Evolutionary conservation across 306 rosid genomes (phyloP).

Genomic region (Calophaca sinica): DNA sequence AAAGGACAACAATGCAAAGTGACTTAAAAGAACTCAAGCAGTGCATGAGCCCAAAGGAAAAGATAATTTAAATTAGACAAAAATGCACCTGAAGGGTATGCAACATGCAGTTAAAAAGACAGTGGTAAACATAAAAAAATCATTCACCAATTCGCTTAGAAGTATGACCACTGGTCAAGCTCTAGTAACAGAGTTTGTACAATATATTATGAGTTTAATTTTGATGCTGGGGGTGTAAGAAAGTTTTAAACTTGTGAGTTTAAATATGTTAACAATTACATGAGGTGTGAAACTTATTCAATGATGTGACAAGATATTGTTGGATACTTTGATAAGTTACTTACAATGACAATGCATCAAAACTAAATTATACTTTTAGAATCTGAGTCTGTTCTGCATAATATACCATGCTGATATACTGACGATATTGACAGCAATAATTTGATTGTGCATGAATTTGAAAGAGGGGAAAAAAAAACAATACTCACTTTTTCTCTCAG

Average conservation of each 20-base stretch:
- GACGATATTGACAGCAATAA: slow-evolving; percentile 2
- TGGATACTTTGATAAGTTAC: neutral
- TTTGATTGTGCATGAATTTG: neutral
- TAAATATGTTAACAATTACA: neutral
- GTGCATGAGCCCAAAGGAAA: neutral
- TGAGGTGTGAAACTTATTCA: slow-evolving; percentile 17
- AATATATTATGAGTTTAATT: neutral
- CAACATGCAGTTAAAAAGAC: slow-evolving; percentile 17
- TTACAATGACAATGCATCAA: slow-evolving; percentile 8
- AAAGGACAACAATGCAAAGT: slow-evolving; percentile 37
- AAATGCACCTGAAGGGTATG: slow-evolving; percentile 12
- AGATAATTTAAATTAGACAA: neutral
- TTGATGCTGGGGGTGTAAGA: neutral
- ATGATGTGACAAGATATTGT: neutral
- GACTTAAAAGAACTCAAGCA: slow-evolving; percentile 28
- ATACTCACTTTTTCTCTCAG: slow-evolving; percentile 84
- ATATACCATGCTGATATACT: slow-evolving; percentile 13
- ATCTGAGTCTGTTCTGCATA: neutral
- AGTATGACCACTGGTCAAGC: slow-evolving; percentile 12
- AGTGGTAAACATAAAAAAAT: slow-evolving; percentile 9
- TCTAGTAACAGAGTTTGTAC: slow-evolving; percentile 12
- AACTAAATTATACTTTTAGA: slow-evolving; percentile 11
- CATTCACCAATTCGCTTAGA: neutral
- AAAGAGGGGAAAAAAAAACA: slow-evolving; percentile 8
- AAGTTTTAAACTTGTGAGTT: neutral